These are phyloP conservation scores for Cystofilobasidium macerans DNA, from an alignment of 768 basidiomycete species.

Conservation along the genomic window DNA sequence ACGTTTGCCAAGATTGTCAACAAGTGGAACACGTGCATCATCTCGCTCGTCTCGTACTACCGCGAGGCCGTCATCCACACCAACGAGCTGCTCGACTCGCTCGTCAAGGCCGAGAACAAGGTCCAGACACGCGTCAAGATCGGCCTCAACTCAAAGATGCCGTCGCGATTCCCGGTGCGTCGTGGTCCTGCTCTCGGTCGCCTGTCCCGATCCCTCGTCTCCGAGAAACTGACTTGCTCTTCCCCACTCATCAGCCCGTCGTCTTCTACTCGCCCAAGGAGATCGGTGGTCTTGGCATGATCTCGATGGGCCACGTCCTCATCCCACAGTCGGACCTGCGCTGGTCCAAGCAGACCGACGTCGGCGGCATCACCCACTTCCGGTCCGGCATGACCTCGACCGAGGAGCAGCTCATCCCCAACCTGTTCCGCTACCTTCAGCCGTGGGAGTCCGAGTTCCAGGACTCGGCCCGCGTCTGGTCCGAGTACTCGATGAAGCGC, in stretches of 20 bases:
- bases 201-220: background rate
- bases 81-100: constrained; percentile 83
- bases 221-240: constrained; percentile 12
- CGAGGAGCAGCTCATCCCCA: constrained; percentile 71
- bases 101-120: constrained; percentile 99
- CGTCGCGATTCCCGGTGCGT: constrained; percentile 74
- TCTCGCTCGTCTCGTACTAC: constrained; percentile 95
- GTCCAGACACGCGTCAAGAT: constrained; percentile 99
- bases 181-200: constrained; percentile 16
- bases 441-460: constrained; percentile 97
- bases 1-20: constrained; percentile 95
- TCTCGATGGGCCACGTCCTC: constrained; percentile 98
- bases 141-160: constrained; percentile 98
- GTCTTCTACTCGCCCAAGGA: constrained; percentile 92
- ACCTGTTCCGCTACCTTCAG: constrained; percentile 89
- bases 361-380: constrained; percentile 96
- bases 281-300: constrained; percentile 93
- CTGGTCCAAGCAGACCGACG: constrained; percentile 97
- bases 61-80: constrained; percentile 96
- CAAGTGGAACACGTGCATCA: constrained; percentile 82
- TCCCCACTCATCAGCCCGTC: constrained; percentile 38
- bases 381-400: constrained; percentile 90
- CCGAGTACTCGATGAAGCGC: constrained; percentile 97
- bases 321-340: constrained; percentile 95
- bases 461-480: constrained; percentile 98